Evolutionary conservation across 148 eudicot species (phyloP), one percentile per base, ranked within the genome.

Genomic region (Arctostaphylos glauca): DNA sequence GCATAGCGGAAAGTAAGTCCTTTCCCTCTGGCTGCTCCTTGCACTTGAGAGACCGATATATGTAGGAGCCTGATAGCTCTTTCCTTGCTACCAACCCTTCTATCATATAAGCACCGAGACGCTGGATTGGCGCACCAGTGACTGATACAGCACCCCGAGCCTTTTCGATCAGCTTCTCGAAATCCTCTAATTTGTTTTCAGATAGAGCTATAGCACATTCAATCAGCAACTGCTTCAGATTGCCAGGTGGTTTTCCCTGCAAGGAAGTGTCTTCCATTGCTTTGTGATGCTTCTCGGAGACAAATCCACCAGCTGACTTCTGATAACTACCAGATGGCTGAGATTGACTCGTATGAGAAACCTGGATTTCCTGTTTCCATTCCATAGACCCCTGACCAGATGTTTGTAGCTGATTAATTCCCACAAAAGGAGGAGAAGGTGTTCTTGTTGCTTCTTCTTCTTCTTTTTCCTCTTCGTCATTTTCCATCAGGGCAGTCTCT

Each of bases 31-130:
- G 98, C 88, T 64, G 70, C 70, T 94, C 94, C 55, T 88, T 89
- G 81, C 98, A 95, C 83, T 89, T 86, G 3, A 95, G 93, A 77
- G 98, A 83, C 2, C 83, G 90, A 84, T 92, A 95, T 16, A 95
- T 94, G 79, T 90, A 90, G 9, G 85, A 90, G 49, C 98, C 98
- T 0, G 98, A 95, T 8, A 89, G 83, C 83, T 94, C 91, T 81
- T 84, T 91, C 85, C 95, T 88, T 3, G 98, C 96, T 5, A 94
- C 89, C 74, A 95, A 86, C 55, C 98, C 93, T 86, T 95, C 98
- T 10, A 95, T 83, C 93, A 95, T 89, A 87, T 95, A 95, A 8
- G 98, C 98, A 23, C 98, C 98, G 2, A 95, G 95, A 58, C 98
- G 96, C 87, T 95, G 98, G 52, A 95, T 88, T 9, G 98, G 98